phyloP scores from a whole-genome alignment of 2,329 filamentous ascomycete species.

The Amphichorda felina region DNA sequence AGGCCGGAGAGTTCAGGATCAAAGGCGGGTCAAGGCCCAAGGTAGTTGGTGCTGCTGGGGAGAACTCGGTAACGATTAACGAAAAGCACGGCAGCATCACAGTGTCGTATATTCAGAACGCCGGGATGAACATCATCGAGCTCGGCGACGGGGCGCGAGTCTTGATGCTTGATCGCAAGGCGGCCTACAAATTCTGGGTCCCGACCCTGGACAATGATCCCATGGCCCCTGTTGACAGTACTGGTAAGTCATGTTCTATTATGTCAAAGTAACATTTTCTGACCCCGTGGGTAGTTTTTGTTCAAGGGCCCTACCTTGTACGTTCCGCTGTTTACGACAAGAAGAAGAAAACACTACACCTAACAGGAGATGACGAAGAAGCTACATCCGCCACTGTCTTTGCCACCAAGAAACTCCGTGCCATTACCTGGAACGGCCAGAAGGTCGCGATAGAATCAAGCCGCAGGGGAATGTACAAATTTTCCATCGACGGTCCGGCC shows the following conservation, averaged over 20 bases:
- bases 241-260: constrained; percentile 17
- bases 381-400: constrained; percentile 31
- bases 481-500: constrained; percentile 13
- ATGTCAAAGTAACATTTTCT: neutral
- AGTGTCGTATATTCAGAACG: constrained; percentile 33
- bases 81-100: constrained; percentile 25
- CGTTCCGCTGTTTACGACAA: constrained; percentile 25
- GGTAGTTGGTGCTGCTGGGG: constrained; percentile 15
- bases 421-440: constrained; percentile 39
- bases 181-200: constrained; percentile 46
- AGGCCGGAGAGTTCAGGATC: constrained; percentile 41
- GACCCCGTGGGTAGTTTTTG: constrained; percentile 23
- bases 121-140: constrained; percentile 33
- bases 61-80: constrained; percentile 27
- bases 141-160: constrained; percentile 33
- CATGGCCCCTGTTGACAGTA: constrained; percentile 27
- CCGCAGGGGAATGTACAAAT: constrained; percentile 13
- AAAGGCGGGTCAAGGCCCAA: constrained; percentile 23
- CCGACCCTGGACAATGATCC: constrained; percentile 36
- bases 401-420: constrained; percentile 28
- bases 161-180: constrained; percentile 38
- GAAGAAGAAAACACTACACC: constrained; percentile 20
- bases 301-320: constrained; percentile 40
- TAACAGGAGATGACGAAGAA: constrained; percentile 32
- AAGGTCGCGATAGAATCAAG: constrained; percentile 14